A percentile compares a stretch with the other conserved stretches of the same genome.
Conservation (phyloP, 2,329 filamentous ascomycete genomes). For the Chaetothyriales sp. region DNA sequence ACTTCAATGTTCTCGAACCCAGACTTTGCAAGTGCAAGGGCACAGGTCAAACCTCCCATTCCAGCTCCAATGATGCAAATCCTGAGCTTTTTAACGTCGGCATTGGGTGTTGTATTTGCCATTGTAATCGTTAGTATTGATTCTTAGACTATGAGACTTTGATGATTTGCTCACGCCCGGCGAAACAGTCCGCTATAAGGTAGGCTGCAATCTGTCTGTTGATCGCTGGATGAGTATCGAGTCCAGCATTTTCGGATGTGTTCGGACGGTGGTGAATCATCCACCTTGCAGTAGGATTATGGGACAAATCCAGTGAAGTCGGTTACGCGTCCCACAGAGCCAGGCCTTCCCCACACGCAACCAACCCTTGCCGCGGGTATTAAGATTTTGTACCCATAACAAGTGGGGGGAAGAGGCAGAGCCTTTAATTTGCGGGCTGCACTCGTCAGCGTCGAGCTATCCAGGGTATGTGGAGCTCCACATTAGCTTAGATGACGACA, state of each 20-base stretch:
- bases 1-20: conserved; percentile 62
- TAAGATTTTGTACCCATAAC: no score
- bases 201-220: background rate
- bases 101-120: background rate
- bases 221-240: background rate
- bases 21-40: conserved; percentile 59
- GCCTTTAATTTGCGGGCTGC: no score
- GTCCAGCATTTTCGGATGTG: background rate
- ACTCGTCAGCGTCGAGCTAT: no score
- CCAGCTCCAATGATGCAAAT: conserved; percentile 35
- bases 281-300: no score
- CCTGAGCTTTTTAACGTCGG: conserved; percentile 23
- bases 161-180: background rate
- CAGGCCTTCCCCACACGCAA: no score
- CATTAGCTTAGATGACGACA: no score
- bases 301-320: no score
- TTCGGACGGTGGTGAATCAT: no score
- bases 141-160: background rate
- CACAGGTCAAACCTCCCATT: conserved; percentile 64
- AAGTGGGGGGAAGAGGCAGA: no score
- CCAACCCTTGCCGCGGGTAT: no score
- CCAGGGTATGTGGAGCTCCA: no score
- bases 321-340: no score
- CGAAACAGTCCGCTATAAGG: background rate
- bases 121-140: background rate